Evolutionary conservation across 441 rosid species (phyloP), one percentile per base, ranked within the genome.

Genomic region (Corymbia calophylla): DNA sequence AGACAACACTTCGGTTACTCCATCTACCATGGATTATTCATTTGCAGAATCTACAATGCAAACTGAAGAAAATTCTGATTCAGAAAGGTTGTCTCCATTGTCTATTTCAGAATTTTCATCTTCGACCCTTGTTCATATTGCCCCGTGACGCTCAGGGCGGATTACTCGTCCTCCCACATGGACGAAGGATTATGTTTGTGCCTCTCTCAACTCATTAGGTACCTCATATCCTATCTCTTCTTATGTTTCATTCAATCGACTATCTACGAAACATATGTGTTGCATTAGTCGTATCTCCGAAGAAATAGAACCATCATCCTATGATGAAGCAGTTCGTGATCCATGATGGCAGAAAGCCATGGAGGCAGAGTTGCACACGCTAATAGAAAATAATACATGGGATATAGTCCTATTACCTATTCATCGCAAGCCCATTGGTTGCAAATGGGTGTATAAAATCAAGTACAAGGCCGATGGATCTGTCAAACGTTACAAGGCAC

Each of bases 91-190:
- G 10, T 56, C 62, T 56, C 29, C 29, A 23, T 7, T 9, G 13
- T 56, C 62, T 56, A 56, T 13, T 56, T 56, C 5, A 2, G 4
- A 6, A 31, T 27, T 31, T 27, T 62, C 1, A 29, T 62, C 68
- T 62, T 29, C 32, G 6, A 13, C 68, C 29, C 17, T 1, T 29
- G 18, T 12, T 8, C 4, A 0, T 56, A 23, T 56, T 56, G 29
- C 29, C 31, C 8, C 9, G 0, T 6, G 5, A 62, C 29, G 18
- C 29, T 62, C 0, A 3, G 2, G 18, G 29, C 0, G 1, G 2
- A 62, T 27, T 14, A 6, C 8, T 62, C 0, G 1, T 29, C 68
- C 32, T 12, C 9, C 6, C 29, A 62, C 2, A 6, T 62, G 68
- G 68, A 29, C 8, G 4, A 29, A 29, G 8, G 32, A 13, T 4